Conservation (phyloP, 257 asterid genomes). For the Solanum pinnatisectum region DNA sequence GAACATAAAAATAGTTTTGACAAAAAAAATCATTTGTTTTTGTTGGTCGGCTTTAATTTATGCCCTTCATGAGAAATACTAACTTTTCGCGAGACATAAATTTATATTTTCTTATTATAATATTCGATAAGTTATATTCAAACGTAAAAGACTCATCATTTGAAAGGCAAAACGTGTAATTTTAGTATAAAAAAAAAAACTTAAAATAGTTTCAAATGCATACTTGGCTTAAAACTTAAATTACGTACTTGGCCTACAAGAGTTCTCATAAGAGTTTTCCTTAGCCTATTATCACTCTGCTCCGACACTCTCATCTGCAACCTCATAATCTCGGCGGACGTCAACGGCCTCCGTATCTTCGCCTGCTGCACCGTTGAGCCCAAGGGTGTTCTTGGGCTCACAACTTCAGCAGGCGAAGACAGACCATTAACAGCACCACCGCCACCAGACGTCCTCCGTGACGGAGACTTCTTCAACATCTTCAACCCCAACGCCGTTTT, state of each 20-base stretch:
- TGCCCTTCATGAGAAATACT: neutral
- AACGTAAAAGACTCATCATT: neutral
- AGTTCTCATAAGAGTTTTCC: constrained; percentile 87
- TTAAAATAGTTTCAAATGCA: neutral
- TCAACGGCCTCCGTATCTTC: constrained; percentile 63
- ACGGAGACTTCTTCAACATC: constrained; percentile 54
- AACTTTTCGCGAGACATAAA: neutral
- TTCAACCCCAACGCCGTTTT: constrained; percentile 81
- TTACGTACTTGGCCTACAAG: constrained; percentile 89
- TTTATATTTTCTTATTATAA: neutral
- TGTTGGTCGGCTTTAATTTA: neutral
- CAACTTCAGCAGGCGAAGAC: constrained; percentile 27
- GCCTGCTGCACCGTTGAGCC: constrained; percentile 14
- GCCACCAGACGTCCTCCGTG: constrained; percentile 56
- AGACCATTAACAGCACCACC: constrained; percentile 15
- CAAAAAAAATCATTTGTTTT: neutral
- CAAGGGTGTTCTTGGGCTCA: neutral
- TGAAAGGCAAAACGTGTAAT: fast-evolving
- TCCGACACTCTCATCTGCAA: constrained; percentile 93
- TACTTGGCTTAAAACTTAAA: too few relatives aligned
- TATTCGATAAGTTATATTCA: fast-evolving
- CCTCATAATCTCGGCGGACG: constrained; percentile 92
- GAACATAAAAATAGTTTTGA: neutral
- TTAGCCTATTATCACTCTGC: constrained; percentile 73
- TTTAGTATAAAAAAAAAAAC: neutral